Conservation (phyloP, 129 eudicot species). For the Flaveria brownii region DNA sequence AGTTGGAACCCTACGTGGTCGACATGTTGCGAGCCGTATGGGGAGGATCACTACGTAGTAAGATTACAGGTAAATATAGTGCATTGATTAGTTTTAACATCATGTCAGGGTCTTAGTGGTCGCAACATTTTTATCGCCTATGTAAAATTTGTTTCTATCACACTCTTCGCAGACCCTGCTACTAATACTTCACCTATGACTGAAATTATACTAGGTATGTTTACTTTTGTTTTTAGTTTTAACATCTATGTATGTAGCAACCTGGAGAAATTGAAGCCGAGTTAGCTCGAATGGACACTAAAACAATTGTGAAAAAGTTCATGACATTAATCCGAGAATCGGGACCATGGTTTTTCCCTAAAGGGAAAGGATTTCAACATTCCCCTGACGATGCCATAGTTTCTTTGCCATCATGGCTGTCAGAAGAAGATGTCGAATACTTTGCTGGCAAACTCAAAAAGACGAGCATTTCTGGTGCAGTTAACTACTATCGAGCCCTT, state of each 20-base stretch:
- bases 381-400: conserved; percentile 29
- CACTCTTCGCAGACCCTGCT: no score
- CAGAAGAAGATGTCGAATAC: conserved; percentile 63
- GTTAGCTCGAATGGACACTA: conserved; percentile 41
- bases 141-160: no score
- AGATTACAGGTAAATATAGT: conserved; percentile 45
- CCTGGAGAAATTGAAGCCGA: conserved; percentile 63
- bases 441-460: conserved; percentile 47
- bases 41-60: conserved; percentile 53
- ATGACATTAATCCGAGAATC: conserved; percentile 42
- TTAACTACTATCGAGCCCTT: conserved; percentile 66
- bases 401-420: conserved; percentile 62
- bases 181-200: no score
- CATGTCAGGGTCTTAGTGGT: no score
- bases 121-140: no score
- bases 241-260: conserved; percentile 33
- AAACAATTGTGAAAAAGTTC: conserved; percentile 38
- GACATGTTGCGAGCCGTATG: conserved; percentile 25
- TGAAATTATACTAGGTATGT: no score
- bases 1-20: conserved; percentile 45
- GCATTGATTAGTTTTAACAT: no score
- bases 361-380: conserved; percentile 42
- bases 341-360: conserved; percentile 51
- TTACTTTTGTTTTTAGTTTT: no score
- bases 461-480: conserved; percentile 59